Base-by-base conservation (phyloP, 2,329 filamentous ascomycete genomes). In the Cladosporium oxysporum region DNA sequence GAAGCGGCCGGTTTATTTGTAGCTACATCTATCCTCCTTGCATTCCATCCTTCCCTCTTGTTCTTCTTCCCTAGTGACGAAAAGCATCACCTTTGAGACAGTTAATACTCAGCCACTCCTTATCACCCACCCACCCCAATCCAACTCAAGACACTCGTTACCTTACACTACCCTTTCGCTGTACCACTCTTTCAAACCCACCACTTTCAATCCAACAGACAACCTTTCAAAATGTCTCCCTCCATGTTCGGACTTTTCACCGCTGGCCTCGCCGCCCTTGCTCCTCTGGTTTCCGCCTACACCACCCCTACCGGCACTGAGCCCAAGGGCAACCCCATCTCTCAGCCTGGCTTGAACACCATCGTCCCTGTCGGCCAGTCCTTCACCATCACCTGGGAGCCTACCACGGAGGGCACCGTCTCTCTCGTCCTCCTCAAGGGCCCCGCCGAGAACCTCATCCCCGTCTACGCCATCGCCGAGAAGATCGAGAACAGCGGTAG, bases 371-470 rank as follows among this genome's bases (percentile, higher is more conserved):
- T 77, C 67, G 85, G 85, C 76, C 73, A 82, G 75, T 72, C 80
- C 65, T 89, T 81, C 82, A 81, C 79, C 72, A 86, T 89, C 81
- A 85, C 80, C 69, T 90, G 87, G 87, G 69, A 80, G 67, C 79
- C 82, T 58, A 82, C 78, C 70, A 81, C 81, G 64, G 65, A 75
- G 64, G 81, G 80, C 73, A 81, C 79, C 49, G 79, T 89, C 73
- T 84, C 85, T n/a, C 79, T 90, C 66, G 75, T 86, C 67, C 84
- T 89, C 69, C 83, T 88, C 71, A 83, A 83, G 73, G 87, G 87
- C 35, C 86, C 86, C 35, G 79, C 82, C 70, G 79, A 67, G 76
- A 85, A 88, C 79, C 81, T 86, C 58, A 71, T 80, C 49, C 82
- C 83, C 53, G 76, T 85, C 69, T 76, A 79, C 70, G 79, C 83